Percentiles rank a stretch among this genome's conserved stretches.
Evolutionary conservation across 2,329 filamentous ascomycete genomes (phyloP).

Genomic region (Thelonectria blattea): DNA sequence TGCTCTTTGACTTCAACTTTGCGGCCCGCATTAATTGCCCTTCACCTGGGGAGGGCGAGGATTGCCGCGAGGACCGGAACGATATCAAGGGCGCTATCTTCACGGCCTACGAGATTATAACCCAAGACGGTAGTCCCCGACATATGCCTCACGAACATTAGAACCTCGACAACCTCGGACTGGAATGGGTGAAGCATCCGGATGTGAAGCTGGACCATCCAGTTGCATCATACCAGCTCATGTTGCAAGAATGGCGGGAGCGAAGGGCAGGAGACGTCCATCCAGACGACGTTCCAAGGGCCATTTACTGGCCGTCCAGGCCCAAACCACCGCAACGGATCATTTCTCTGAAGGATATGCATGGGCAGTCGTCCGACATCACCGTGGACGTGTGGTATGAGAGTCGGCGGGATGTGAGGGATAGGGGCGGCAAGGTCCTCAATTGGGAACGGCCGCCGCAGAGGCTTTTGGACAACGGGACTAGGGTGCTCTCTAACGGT

Average conservation of each 20-base stretch:
- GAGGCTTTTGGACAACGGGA: slow-evolving; percentile 12
- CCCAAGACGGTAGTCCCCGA: slow-evolving; percentile 36
- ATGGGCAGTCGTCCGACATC: slow-evolving; percentile 4
- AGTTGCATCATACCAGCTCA: slow-evolving; percentile 34
- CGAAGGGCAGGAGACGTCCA: slow-evolving; percentile 13
- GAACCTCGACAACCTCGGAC: slow-evolving; percentile 25
- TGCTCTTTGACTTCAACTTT: slow-evolving; percentile 48
- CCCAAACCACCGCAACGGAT: slow-evolving; percentile 20
- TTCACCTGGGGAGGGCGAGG: slow-evolving; percentile 10
- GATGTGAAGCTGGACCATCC: slow-evolving; percentile 41
- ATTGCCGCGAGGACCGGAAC: slow-evolving; percentile 31
- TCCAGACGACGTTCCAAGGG: slow-evolving; percentile 10
- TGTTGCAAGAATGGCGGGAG: slow-evolving; percentile 35
- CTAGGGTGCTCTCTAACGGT: slow-evolving; percentile 19
- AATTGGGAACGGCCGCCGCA: slow-evolving; percentile 37
- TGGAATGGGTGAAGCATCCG: slow-evolving; percentile 42
- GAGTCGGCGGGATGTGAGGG: slow-evolving; percentile 22
- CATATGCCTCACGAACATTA: slow-evolving; percentile 34
- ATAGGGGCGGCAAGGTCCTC: slow-evolving; percentile 26
- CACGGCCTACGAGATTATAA: slow-evolving; percentile 47
- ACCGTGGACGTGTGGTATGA: slow-evolving; percentile 17
- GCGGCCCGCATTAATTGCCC: slow-evolving; percentile 30
- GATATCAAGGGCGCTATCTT: slow-evolving; percentile 47
- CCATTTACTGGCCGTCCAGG: slow-evolving; percentile 30
- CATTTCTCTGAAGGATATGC: not conserved